phyloP scores from a whole-genome alignment of 345 rosid genomes.

The Limnanthes douglasii region DNA sequence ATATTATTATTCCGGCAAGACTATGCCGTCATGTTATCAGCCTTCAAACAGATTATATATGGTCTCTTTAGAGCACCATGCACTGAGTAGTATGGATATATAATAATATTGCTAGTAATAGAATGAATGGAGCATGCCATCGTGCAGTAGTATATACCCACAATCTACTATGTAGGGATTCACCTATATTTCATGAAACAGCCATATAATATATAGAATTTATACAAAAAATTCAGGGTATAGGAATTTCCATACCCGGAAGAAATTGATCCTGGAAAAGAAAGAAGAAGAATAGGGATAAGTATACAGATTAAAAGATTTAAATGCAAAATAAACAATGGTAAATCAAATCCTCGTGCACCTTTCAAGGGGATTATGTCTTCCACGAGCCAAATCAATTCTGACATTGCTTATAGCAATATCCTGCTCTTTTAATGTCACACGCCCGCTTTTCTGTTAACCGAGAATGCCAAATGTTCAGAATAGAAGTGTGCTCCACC shows the following conservation, averaged over 20 bases:
- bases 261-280: constrained; percentile 71
- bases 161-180: too few species aligned
- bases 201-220: background rate
- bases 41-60: too few species aligned
- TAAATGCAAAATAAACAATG: constrained; percentile 4
- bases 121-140: too few species aligned
- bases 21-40: too few species aligned
- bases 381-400: constrained; percentile 89
- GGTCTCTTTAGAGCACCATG: too few species aligned
- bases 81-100: too few species aligned
- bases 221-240: constrained; percentile 1
- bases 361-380: constrained; percentile 80
- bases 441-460: constrained; percentile 49
- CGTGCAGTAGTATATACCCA: too few species aligned
- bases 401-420: constrained; percentile 63
- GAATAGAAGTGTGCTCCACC: background rate
- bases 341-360: constrained; percentile 11
- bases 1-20: too few species aligned
- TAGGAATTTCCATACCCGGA: constrained; percentile 38
- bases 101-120: too few species aligned
- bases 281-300: constrained; percentile 5
- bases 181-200: too few species aligned
- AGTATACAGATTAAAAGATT: background rate
- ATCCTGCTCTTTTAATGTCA: constrained; percentile 57
- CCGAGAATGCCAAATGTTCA: constrained; percentile 4